Evolutionary conservation across 2,329 filamentous ascomycete species (phyloP).

Genomic region (Calycina herbarum): DNA sequence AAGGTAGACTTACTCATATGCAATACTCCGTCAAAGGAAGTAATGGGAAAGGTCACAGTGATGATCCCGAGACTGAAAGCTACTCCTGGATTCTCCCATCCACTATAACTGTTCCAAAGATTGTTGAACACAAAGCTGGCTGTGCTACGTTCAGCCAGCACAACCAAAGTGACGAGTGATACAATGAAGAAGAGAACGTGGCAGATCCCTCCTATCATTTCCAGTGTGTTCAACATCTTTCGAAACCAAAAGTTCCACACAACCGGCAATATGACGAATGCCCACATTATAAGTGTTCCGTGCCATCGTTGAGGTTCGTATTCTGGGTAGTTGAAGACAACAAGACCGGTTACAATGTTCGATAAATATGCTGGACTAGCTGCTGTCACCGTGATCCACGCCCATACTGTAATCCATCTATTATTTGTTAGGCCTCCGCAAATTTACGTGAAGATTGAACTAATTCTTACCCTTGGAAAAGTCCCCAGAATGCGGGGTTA

Average conservation of each 20-base stretch:
- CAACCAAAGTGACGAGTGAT: constrained; percentile 42
- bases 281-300: constrained; percentile 43
- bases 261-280: constrained; percentile 41
- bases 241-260: constrained; percentile 45
- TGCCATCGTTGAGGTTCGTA: constrained; percentile 42
- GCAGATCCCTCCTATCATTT: constrained; percentile 44
- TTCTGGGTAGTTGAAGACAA: constrained; percentile 35
- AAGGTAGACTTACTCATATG: constrained; percentile 39
- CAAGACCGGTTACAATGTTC: constrained; percentile 16
- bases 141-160: constrained; percentile 22
- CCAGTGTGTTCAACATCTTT: constrained; percentile 41
- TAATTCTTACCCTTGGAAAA: constrained; percentile 15
- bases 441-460: not conserved
- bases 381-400: constrained; percentile 17
- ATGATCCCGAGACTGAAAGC: constrained; percentile 40
- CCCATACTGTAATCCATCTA: constrained; percentile 16
- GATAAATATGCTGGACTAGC: constrained; percentile 17
- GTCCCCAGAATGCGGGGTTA: constrained; percentile 17
- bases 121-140: constrained; percentile 32
- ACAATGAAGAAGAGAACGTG: constrained; percentile 46
- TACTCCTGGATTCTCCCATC: constrained; percentile 36
- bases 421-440: not conserved
- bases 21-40: constrained; percentile 21
- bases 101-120: constrained; percentile 31
- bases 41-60: constrained; percentile 34